Evolutionary conservation across 768 basidiomycete species (phyloP), one percentile per base, ranked within the genome.

Genomic region (Nidularia pulvinata): DNA sequence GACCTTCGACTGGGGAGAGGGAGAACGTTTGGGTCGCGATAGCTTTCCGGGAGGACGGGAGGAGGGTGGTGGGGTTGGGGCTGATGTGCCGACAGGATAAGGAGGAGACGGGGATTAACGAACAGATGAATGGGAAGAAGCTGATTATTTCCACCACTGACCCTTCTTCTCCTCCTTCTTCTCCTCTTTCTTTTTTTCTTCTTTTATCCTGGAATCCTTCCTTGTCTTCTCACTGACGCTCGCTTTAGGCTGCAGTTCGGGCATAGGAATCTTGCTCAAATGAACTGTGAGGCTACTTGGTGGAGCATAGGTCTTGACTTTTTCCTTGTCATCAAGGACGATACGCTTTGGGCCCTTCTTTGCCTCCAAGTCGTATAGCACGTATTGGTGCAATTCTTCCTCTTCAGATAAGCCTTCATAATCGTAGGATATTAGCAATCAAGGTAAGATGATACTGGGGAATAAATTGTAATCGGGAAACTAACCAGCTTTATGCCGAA

Each of bases 251-350:
- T 81, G 80, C 13, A 94, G 78, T 64, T 94, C 91, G 0, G 91
- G 91, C 83, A 94, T 93, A 11, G 86, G 75, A 47, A 94, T 91
- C 75, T 93, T 93, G 76, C 90, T 91, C 14, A 94, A 68, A 65
- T 93, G 91, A 1, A 93, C 77, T 0, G 77, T 79, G 0, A 94
- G 75, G 56, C 79, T 84, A 34, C 75, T 78, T 1, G 90, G 91
- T 1, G 91, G 90, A 2, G 73, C 68, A 63, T 93, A 92, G 56
- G 77, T 72, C 46, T 57, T 67, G 44, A 75, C 75, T 55, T 73
- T 72, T n/a, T 63, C 71, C 10, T 11, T 22, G 37, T 76, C 73
- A 64, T 85, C 86, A 25, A 91, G 72, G 48, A 88, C 87, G 59
- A 93, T 92, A 16, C 85, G 74, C 44, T 72, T 77, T 1, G 87